Evolutionary conservation across 345 rosid genomes (phyloP).

Genomic region (Eucalyptus erythrocorys): DNA sequence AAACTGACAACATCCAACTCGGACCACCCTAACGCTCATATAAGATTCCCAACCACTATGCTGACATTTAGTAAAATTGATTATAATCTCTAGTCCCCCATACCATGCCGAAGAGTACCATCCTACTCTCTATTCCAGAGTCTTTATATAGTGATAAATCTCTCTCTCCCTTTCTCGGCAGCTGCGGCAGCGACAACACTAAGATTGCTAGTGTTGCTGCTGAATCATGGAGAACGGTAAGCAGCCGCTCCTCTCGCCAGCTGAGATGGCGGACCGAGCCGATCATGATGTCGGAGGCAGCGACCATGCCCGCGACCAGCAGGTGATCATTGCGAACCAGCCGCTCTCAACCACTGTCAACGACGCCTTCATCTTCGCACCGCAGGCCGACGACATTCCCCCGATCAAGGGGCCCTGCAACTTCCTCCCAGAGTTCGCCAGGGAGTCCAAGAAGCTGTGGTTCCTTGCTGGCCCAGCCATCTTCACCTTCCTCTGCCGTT

Average conservation of each 20-base stretch:
- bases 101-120: too few relatives aligned
- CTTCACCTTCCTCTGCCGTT: slow-evolving; percentile 69
- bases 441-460: slow-evolving; percentile 68
- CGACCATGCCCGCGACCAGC: neutral
- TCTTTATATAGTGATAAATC: too few relatives aligned
- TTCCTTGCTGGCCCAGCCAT: slow-evolving; percentile 89
- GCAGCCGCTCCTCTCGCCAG: neutral
- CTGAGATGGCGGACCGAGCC: neutral
- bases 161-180: neutral
- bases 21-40: neutral
- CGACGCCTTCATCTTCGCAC: slow-evolving; percentile 15
- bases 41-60: neutral
- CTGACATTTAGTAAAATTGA: neutral
- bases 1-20: neutral
- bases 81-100: too few relatives aligned
- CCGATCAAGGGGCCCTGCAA: slow-evolving; percentile 31
- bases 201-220: neutral
- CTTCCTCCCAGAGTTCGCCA: slow-evolving; percentile 41
- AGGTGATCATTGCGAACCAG: neutral
- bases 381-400: slow-evolving; percentile 45
- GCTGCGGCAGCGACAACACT: neutral
- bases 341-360: neutral
- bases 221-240: neutral
- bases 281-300: neutral
- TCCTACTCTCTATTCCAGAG: too few relatives aligned